Percentiles rank a stretch among this genome's conserved stretches.
These are phyloP conservation scores for Candida wancherniae DNA, from an alignment of 805 yeast genomes.

Conservation along the genomic window DNA sequence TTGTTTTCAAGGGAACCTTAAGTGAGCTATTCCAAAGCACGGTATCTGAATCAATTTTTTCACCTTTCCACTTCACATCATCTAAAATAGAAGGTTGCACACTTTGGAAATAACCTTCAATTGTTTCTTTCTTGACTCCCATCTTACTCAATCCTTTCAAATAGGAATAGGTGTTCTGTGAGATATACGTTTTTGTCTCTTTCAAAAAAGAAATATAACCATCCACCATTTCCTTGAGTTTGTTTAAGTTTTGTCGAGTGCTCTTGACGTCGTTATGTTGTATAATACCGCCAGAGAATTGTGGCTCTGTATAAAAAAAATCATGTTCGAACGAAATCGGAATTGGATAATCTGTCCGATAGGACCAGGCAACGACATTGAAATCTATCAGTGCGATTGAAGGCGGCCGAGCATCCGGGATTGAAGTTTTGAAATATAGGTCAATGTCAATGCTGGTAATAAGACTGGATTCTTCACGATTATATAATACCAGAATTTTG, in stretches of 20 bases:
- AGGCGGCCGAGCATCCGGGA: conserved; percentile 27
- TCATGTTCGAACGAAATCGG: conserved; percentile 38
- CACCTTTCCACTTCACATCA: conserved; percentile 26
- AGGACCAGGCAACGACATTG: conserved; percentile 39
- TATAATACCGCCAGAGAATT: conserved; percentile 14
- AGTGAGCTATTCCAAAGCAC: conserved; percentile 30
- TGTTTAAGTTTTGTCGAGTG: conserved; percentile 32
- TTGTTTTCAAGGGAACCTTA: conserved; percentile 37
- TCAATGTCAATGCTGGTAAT: conserved; percentile 22
- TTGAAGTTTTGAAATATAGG: conserved; percentile 25
- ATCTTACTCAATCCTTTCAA: conserved; percentile 35
- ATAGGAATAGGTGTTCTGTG: conserved; percentile 31
- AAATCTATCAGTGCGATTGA: conserved; percentile 29
- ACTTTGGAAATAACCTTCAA: conserved; percentile 33
- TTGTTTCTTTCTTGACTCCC: conserved; percentile 37
- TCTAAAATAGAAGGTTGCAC: conserved; percentile 23
- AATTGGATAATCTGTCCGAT: conserved; percentile 36
- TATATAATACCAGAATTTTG: conserved; percentile 30
- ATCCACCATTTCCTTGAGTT: conserved; percentile 31
- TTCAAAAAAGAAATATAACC: conserved; percentile 33
- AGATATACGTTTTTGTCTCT: conserved; percentile 27
- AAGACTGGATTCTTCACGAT: conserved; percentile 22
- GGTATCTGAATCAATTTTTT: conserved; percentile 22
- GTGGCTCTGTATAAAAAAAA: conserved; percentile 33
- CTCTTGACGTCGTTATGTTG: conserved; percentile 25